A percentile compares a stretch with the other conserved stretches of the same genome.
Conservation (phyloP, 169 alveolate species). For the Theileria annulata region DNA sequence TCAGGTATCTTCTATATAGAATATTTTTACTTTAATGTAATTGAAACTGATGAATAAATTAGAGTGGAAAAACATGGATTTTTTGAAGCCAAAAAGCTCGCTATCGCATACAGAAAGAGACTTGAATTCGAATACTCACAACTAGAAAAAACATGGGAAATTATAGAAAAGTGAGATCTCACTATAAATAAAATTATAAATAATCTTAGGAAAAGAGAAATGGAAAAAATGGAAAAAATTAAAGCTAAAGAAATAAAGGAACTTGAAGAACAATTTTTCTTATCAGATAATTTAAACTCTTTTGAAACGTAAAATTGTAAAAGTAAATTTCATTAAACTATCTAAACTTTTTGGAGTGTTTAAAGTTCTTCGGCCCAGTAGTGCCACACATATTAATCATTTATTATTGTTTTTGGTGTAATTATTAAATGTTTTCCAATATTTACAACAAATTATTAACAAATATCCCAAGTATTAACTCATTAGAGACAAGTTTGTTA, state of each 20-base stretch:
- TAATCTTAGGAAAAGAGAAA: conserved; percentile 8
- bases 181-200: neutral
- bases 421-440: neutral
- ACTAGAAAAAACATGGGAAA: conserved; percentile 79
- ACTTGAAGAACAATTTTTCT: conserved; percentile 12
- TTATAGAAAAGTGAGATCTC: conserved; percentile 46
- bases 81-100: conserved; percentile 77
- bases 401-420: neutral
- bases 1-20: conserved; percentile 57
- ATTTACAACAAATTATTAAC: neutral
- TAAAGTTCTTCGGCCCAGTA: neutral
- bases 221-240: neutral
- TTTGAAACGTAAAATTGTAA: neutral
- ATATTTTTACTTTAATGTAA: neutral
- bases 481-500: neutral
- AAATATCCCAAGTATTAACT: neutral
- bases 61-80: conserved; percentile 79
- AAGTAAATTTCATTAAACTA: neutral
- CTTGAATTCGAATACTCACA: conserved; percentile 81
- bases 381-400: conserved; percentile 7
- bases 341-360: neutral
- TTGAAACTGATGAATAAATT: neutral
- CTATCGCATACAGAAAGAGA: conserved; percentile 79
- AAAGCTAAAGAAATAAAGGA: conserved; percentile 8
- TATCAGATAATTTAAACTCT: neutral